Percentiles rank a stretch among this genome's conserved stretches.
These are phyloP conservation scores for Nemania sp. DNA, from an alignment of 2,329 filamentous ascomycete species.

Conservation along the genomic window DNA sequence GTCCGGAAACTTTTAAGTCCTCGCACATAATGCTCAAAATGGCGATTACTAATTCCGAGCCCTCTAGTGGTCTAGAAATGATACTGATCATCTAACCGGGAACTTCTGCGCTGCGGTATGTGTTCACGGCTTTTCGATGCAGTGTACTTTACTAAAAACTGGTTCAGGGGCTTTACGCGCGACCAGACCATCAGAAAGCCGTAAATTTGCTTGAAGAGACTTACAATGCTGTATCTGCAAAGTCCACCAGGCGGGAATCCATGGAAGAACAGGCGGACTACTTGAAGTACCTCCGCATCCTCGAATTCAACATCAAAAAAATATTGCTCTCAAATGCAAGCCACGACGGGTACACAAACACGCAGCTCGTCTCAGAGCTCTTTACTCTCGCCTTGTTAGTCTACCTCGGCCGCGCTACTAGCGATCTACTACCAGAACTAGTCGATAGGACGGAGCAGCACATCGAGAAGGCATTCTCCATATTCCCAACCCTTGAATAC, in stretches of 20 bases:
- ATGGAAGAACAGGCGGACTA: slow-evolving; percentile 8
- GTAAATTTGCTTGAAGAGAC: slow-evolving; percentile 14
- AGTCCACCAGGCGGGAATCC: not conserved
- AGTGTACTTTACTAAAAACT: not conserved
- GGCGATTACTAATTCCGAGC: no score
- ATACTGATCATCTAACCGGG: not conserved
- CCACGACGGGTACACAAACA: no score
- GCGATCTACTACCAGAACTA: not conserved
- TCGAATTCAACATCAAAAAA: not conserved
- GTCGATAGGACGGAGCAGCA: slow-evolving; percentile 33
- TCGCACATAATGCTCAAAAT: no score
- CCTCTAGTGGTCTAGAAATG: slow-evolving; percentile 6
- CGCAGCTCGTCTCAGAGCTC: no score
- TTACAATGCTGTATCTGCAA: slow-evolving; percentile 9
- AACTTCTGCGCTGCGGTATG: slow-evolving; percentile 8
- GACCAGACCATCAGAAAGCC: not conserved
- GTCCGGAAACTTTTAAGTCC: no score
- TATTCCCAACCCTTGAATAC: slow-evolving; percentile 40
- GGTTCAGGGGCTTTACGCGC: slow-evolving; percentile 5
- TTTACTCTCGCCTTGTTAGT: no score
- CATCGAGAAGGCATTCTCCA: slow-evolving; percentile 47
- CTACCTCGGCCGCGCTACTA: no score
- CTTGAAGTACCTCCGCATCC: slow-evolving; percentile 14
- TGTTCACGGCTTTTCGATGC: slow-evolving; percentile 4
- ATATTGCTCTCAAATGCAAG: no score